phyloP scores from a whole-genome alignment of 2,329 filamentous ascomycete species.

The Piedraia hortae region DNA sequence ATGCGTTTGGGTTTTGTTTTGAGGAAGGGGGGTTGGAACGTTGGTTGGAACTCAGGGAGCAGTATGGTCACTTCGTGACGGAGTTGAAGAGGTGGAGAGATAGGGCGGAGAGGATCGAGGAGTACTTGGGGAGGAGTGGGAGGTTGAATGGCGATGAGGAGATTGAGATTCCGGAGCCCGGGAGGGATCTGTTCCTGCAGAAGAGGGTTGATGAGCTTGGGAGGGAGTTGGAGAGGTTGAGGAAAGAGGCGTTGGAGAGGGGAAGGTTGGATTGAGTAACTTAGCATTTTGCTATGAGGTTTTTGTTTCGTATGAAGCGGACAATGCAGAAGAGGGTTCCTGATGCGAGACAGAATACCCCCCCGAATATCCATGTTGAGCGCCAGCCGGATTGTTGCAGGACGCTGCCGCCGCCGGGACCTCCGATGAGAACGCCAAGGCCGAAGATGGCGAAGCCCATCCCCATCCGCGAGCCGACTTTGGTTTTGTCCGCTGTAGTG shows the following conservation, averaged over 20 bases:
- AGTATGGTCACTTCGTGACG: slow-evolving; percentile 15
- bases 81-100: slow-evolving; percentile 18
- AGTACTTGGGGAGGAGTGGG: slow-evolving; percentile 14
- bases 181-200: slow-evolving; percentile 18
- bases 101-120: slow-evolving; percentile 14
- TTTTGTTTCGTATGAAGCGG: slow-evolving; percentile 8
- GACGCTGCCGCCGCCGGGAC: slow-evolving; percentile 13
- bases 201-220: slow-evolving; percentile 19
- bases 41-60: slow-evolving; percentile 21
- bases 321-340: slow-evolving; percentile 7
- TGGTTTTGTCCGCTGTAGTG: slow-evolving; percentile 16
- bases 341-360: slow-evolving; percentile 6
- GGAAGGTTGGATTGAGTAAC: too few relatives aligned
- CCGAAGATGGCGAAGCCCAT: slow-evolving; percentile 13
- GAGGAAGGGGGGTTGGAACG: slow-evolving; percentile 21
- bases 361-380: slow-evolving; percentile 12
- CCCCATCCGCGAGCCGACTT: slow-evolving; percentile 19
- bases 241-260: slow-evolving; percentile 20
- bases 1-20: slow-evolving; percentile 35
- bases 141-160: slow-evolving; percentile 16
- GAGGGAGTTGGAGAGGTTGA: slow-evolving; percentile 16
- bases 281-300: slow-evolving; percentile 7
- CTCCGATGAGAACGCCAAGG: slow-evolving; percentile 12
- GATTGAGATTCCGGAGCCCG: slow-evolving; percentile 15
- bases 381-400: slow-evolving; percentile 10